Conservation (phyloP, 176 grass and related monocot species). For the Aegilops tauschii region DNA sequence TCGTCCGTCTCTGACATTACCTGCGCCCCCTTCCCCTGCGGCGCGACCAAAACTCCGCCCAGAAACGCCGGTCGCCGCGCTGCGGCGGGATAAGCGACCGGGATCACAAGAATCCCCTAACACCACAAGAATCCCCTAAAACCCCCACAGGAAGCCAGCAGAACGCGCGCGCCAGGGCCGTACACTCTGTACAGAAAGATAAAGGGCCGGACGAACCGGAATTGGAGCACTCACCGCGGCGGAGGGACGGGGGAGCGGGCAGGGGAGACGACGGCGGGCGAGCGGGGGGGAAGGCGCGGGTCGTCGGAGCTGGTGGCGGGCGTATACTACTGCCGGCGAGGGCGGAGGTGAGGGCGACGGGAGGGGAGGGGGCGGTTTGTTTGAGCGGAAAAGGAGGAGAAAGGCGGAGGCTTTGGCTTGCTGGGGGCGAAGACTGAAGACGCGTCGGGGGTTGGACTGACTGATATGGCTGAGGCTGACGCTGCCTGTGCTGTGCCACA, state of each 20-base stretch:
- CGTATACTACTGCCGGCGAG: background rate
- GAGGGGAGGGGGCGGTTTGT: conserved; percentile 16
- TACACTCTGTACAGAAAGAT: background rate
- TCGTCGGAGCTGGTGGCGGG: background rate
- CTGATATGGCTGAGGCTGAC: conserved; percentile 9
- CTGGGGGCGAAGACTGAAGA: conserved; percentile 31
- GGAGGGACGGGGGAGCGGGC: background rate
- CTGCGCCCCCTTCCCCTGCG: background rate
- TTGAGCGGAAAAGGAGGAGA: conserved; percentile 15
- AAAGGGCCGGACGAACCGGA: background rate
- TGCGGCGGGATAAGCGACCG: background rate
- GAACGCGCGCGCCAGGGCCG: background rate
- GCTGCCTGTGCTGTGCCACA: background rate
- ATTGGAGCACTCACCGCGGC: conserved; percentile 21
- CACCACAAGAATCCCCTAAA: background rate
- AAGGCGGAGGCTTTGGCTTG: conserved; percentile 29
- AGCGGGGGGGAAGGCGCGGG: background rate
- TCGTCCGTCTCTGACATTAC: conserved; percentile 7
- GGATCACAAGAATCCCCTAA: background rate
- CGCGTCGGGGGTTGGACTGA: conserved; percentile 36
- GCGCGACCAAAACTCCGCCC: conserved; percentile 15
- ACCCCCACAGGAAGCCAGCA: background rate
- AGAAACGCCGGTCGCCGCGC: conserved; percentile 12
- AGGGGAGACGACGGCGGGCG: background rate
- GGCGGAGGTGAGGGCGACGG: background rate